Conservation (phyloP, 345 rosid genomes). For the Reutealis trisperma region DNA sequence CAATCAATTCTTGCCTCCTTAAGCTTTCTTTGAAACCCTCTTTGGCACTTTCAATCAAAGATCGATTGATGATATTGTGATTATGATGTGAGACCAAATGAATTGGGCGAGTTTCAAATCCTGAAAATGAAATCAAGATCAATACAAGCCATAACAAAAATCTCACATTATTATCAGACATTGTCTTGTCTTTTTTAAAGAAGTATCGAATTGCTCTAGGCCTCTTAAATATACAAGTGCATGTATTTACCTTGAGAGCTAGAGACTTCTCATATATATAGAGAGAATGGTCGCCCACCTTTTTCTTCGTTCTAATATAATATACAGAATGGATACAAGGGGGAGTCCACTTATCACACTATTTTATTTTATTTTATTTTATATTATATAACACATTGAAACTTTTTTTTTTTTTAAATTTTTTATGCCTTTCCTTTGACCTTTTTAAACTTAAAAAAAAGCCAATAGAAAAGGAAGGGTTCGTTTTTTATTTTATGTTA, state of each 20-base stretch:
- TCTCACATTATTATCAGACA: conserved; percentile 27
- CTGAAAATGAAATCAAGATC: conserved; percentile 33
- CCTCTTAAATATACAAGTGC: no score
- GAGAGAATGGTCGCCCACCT: background rate
- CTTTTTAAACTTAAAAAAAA: no score
- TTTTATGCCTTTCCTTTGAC: no score
- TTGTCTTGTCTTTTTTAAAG: background rate
- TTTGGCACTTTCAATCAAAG: conserved; percentile 45
- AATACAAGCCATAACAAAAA: conserved; percentile 31
- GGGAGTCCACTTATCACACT: no score
- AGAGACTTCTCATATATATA: background rate
- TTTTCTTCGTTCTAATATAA: no score
- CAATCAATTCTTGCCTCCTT: conserved; percentile 26
- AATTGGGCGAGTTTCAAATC: conserved; percentile 36
- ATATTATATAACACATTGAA: no score
- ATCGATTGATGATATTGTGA: conserved; percentile 1
- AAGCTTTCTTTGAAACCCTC: conserved; percentile 47
- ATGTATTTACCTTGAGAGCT: no score
- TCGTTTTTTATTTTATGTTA: no score
- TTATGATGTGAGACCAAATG: conserved; percentile 7
- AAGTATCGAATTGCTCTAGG: background rate
- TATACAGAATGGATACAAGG: no score
- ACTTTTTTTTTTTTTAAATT: no score
- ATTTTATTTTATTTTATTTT: no score
- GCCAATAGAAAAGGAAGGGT: no score